Evolutionary conservation across 768 basidiomycete species (phyloP).

Genomic region (Suillus cothurnatus): DNA sequence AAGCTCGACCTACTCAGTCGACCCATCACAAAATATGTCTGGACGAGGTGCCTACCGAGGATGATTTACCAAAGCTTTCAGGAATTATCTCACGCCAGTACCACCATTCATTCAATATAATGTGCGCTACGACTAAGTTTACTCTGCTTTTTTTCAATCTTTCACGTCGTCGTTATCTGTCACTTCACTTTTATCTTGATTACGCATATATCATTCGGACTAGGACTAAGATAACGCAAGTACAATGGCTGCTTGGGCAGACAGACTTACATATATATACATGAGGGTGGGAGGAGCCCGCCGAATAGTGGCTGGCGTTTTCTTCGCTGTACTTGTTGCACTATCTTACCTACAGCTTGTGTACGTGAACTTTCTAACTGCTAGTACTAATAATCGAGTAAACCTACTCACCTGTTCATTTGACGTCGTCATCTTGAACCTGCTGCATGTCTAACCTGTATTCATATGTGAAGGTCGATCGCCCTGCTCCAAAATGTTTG

Average conservation of each 20-base stretch:
- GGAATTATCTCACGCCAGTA: slow-evolving; percentile 9
- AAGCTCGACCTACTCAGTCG: slow-evolving; percentile 16
- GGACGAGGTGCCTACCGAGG: slow-evolving; percentile 35
- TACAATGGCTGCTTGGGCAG: slow-evolving; percentile 10
- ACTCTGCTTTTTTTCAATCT: slow-evolving; percentile 5
- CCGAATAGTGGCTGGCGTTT: slow-evolving; percentile 12
- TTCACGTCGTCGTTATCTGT: slow-evolving; percentile 14
- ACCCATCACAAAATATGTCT: slow-evolving; percentile 26
- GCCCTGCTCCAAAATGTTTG: slow-evolving; percentile 47
- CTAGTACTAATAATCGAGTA: slow-evolving; percentile 1
- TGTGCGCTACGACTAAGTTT: slow-evolving; percentile 19
- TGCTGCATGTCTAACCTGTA: slow-evolving; percentile 45
- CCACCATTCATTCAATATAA: background rate
- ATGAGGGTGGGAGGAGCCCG: slow-evolving; percentile 9
- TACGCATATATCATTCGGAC: slow-evolving; percentile 15
- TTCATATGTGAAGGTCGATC: slow-evolving; percentile 46
- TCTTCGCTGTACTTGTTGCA: slow-evolving; percentile 9
- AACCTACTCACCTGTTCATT: slow-evolving; percentile 3
- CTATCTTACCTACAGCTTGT: slow-evolving; percentile 7
- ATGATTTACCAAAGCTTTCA: slow-evolving; percentile 1
- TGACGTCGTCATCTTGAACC: slow-evolving; percentile 1
- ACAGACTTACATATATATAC: slow-evolving; percentile 11
- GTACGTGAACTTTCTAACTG: slow-evolving; percentile 2
- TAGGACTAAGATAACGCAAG: background rate
- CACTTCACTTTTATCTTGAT: slow-evolving; percentile 17